phyloP scores from a whole-genome alignment of 208 protist genomes.

The Tritrichomonas foetus region DNA sequence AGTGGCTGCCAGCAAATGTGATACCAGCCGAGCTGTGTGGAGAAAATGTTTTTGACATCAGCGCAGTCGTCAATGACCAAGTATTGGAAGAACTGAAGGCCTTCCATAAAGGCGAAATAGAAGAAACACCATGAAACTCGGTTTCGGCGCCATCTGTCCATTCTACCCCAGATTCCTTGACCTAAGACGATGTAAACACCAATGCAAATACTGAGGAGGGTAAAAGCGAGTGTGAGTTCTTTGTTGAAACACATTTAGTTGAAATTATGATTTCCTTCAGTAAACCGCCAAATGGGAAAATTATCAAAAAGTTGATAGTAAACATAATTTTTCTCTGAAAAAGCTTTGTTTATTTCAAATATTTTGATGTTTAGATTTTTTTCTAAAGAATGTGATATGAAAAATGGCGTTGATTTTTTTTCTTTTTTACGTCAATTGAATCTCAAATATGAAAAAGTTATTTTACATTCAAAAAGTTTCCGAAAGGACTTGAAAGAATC shows the following conservation, averaged over 20 bases:
- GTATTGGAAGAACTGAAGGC: conserved; percentile 52
- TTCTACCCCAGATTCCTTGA: not conserved
- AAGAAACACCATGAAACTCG: conserved; percentile 31
- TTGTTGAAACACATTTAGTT: conserved; percentile 38
- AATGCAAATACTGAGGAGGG: not conserved
- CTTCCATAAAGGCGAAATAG: conserved; percentile 53
- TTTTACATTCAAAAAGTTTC: no score
- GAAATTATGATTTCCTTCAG: no score
- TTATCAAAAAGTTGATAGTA: no score
- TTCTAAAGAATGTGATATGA: no score
- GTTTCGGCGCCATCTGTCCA: not conserved
- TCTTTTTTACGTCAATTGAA: no score
- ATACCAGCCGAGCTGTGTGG: conserved; percentile 48
- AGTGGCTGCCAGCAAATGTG: conserved; percentile 56
- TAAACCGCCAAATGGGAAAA: no score
- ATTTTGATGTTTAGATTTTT: no score
- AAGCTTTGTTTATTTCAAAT: no score
- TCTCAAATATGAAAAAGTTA: no score
- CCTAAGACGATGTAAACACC: not conserved
- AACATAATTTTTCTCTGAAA: no score
- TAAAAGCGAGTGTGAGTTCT: not conserved
- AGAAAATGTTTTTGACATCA: conserved; percentile 43
- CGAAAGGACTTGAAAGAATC: no score
- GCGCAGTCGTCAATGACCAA: conserved; percentile 49
- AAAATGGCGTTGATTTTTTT: no score